A percentile compares a stretch with the other conserved stretches of the same genome.
These are phyloP conservation scores for Pachysolen tannophilus DNA, from an alignment of 805 yeast genomes.

Conservation along the genomic window DNA sequence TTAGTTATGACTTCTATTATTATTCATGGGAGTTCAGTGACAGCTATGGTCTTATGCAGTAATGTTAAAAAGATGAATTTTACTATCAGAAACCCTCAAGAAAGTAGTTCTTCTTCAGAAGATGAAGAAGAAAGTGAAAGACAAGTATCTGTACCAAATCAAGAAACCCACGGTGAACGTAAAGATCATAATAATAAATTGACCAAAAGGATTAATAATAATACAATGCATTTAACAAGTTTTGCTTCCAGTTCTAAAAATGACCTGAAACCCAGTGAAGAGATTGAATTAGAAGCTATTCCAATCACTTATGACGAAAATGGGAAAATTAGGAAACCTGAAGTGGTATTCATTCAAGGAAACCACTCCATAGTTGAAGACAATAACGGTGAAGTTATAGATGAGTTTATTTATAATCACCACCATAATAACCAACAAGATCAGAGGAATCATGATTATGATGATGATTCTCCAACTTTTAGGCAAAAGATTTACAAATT, in stretches of 20 bases:
- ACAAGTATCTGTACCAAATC: not conserved
- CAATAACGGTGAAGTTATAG: slow-evolving; percentile 35
- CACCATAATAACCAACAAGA: too few species aligned
- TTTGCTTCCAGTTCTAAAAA: too few species aligned
- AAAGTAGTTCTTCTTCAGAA: too few species aligned
- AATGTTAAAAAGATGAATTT: slow-evolving; percentile 11
- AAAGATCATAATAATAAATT: slow-evolving; percentile 10
- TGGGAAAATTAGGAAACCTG: slow-evolving; percentile 16
- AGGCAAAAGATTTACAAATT: too few species aligned
- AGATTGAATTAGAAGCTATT: slow-evolving; percentile 5
- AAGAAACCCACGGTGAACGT: not conserved
- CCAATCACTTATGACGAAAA: slow-evolving; percentile 9
- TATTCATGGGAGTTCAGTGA: slow-evolving; percentile 76
- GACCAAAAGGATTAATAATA: slow-evolving; percentile 2
- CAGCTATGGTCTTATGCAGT: slow-evolving; percentile 28
- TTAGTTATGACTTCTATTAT: slow-evolving; percentile 45
- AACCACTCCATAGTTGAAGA: slow-evolving; percentile 32
- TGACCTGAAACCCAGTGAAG: too few species aligned
- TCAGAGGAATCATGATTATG: too few species aligned
- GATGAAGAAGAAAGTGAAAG: slow-evolving; percentile 10
- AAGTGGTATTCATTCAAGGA: slow-evolving; percentile 36
- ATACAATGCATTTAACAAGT: too few species aligned
- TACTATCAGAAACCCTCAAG: slow-evolving; percentile 26
- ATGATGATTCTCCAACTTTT: too few species aligned
- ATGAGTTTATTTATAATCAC: slow-evolving; percentile 20